These are phyloP conservation scores for Cercospora sojina DNA, from an alignment of 2,329 filamentous ascomycete species.

Conservation along the genomic window DNA sequence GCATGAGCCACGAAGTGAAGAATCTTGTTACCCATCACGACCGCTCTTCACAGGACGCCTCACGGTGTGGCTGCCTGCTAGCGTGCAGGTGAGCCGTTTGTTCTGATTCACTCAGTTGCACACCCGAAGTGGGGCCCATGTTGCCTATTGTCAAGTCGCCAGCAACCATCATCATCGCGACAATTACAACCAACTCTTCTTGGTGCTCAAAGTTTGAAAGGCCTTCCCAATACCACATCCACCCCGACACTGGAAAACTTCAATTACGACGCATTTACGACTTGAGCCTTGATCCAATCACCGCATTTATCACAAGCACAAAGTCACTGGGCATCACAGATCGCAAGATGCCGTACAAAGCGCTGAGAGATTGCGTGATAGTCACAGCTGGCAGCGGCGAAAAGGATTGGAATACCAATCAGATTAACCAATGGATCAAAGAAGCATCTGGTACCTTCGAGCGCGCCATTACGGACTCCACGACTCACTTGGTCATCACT, in stretches of 20 bases:
- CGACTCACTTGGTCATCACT: conserved; percentile 73
- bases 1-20: not conserved
- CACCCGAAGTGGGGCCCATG: not conserved
- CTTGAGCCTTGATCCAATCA: not conserved
- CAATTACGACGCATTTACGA: not conserved
- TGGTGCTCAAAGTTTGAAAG: not conserved
- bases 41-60: not conserved
- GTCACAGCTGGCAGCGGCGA: conserved; percentile 18
- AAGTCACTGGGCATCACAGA: not conserved
- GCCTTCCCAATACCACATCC: not conserved
- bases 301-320: not conserved
- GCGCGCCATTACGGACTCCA: conserved; percentile 53
- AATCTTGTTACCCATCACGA: not conserved
- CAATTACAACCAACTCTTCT: not conserved
- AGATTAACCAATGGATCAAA: conserved; percentile 63
- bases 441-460: conserved; percentile 58
- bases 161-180: not conserved
- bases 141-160: not conserved
- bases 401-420: conserved; percentile 22
- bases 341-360: conserved; percentile 23
- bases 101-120: not conserved
- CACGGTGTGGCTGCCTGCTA: not conserved
- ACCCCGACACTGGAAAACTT: not conserved
- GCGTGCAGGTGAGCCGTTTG: not conserved
- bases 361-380: conserved; percentile 23